These are phyloP conservation scores for Bryoerythrophyllum caledonicum DNA, from an alignment of 225 moss, liverwort and hornwort genomes.

Conservation along the genomic window DNA sequence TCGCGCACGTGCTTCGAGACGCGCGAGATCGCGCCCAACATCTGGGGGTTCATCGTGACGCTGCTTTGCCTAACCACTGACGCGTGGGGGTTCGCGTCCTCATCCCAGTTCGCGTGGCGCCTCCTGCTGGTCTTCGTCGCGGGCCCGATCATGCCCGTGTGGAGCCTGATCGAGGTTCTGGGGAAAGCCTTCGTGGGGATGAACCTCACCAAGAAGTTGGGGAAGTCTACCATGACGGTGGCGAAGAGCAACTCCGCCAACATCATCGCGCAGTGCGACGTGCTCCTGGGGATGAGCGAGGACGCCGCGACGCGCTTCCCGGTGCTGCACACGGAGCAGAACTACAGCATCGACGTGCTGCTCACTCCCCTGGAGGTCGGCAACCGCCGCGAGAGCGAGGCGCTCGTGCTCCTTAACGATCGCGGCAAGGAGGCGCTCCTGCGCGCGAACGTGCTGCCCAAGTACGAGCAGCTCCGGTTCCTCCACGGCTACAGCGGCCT, in stretches of 20 bases:
- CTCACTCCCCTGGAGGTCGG: slow-evolving; percentile 57
- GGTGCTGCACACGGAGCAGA: slow-evolving; percentile 54
- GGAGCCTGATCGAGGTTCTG: slow-evolving; percentile 58
- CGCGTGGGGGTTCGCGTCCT: slow-evolving; percentile 61
- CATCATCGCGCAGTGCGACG: slow-evolving; percentile 59
- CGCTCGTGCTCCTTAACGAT: slow-evolving; percentile 51
- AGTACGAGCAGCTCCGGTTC: slow-evolving; percentile 60
- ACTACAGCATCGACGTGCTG: slow-evolving; percentile 60
- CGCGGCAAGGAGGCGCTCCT: slow-evolving; percentile 54
- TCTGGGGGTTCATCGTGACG: slow-evolving; percentile 53
- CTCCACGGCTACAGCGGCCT: slow-evolving; percentile 56
- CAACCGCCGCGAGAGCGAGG: slow-evolving; percentile 51
- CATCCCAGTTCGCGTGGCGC: slow-evolving; percentile 55
- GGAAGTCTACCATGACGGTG: slow-evolving; percentile 46
- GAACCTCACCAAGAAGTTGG: slow-evolving; percentile 43
- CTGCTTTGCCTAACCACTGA: slow-evolving; percentile 52
- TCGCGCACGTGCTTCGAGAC: slow-evolving; percentile 42
- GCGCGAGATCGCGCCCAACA: slow-evolving; percentile 47
- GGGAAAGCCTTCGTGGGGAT: slow-evolving; percentile 62
- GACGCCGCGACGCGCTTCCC: slow-evolving; percentile 57
- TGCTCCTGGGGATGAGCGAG: slow-evolving; percentile 55
- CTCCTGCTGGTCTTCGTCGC: slow-evolving; percentile 57
- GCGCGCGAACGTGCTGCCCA: slow-evolving; percentile 51
- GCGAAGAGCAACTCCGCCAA: slow-evolving; percentile 60
- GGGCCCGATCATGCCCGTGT: slow-evolving; percentile 62